These are phyloP conservation scores for Albatrellus ellisii DNA, from an alignment of 768 basidiomycete genomes.

Conservation along the genomic window DNA sequence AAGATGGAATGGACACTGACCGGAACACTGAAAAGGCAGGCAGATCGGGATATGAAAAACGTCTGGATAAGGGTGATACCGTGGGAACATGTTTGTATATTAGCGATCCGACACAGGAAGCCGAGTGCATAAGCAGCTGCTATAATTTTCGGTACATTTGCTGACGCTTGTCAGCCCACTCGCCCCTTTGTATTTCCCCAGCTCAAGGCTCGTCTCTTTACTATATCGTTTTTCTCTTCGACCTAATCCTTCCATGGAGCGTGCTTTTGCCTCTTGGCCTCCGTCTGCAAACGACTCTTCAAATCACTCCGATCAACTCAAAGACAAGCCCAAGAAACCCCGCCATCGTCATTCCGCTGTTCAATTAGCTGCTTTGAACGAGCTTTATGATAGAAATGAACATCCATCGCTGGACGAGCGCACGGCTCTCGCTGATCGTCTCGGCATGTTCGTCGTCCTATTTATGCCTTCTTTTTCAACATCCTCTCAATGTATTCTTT, in stretches of 20 bases:
- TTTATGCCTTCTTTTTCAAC: constrained; percentile 7
- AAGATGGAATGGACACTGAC: too few relatives aligned
- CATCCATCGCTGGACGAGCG: constrained; percentile 63
- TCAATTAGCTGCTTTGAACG: constrained; percentile 66
- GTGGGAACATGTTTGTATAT: constrained; percentile 12
- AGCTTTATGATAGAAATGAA: constrained; percentile 64
- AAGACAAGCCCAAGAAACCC: constrained; percentile 55
- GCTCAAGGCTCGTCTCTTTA: too few relatives aligned
- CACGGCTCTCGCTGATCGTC: constrained; percentile 50
- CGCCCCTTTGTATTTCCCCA: constrained; percentile 8
- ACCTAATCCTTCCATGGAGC: constrained; percentile 15
- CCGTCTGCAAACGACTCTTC: constrained; percentile 10
- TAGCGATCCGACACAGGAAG: constrained; percentile 11
- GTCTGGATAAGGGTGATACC: constrained; percentile 1
- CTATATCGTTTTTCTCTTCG: constrained; percentile 6
- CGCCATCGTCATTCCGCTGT: constrained; percentile 62
- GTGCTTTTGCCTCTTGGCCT: constrained; percentile 16
- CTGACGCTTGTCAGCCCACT: constrained; percentile 8
- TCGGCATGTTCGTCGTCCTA: constrained; percentile 54
- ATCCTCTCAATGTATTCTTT: constrained; percentile 10
- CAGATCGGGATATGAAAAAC: not conserved
- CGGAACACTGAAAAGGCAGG: too few relatives aligned
- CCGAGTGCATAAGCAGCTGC: constrained; percentile 11
- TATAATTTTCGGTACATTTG: constrained; percentile 13
- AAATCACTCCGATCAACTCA: constrained; percentile 17